Evolutionary conservation across 2,329 filamentous ascomycete genomes (phyloP), one percentile per base, ranked within the genome.

Genomic region (Hypoxylon sp.): DNA sequence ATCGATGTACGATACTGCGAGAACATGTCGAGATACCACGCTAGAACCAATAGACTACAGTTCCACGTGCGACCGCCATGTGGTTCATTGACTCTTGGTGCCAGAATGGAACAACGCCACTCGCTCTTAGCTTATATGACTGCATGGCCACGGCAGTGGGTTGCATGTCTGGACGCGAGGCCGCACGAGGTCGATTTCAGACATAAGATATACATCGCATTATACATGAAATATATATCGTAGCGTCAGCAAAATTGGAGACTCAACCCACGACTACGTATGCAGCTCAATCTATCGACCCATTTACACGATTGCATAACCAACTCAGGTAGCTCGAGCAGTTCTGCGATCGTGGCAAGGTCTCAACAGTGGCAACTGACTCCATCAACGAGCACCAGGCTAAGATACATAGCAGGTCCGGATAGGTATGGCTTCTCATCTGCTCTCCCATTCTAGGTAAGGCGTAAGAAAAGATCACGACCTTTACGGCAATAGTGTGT

Each of bases 31-130:
- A 62, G 44, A 57, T 39, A 41, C 47, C 24, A 50, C 39, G 53
- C 49, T 57, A 60, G 55, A 48, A 46, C 65, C 65, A 67, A 67
- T 67, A 59, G 52, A 46, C 62, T 59, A 55, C 30, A 44, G 51
- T 67, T 65, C 65, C 65, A 67, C 62, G 65, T 67, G 65, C 56
- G 56, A 56, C 26, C 55, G 65, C 65, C 65, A 67, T 67, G 65
- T 67, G 65, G 65, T 67, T 67, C 65, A 59, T 65, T 51, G 37
- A 60, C 41, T 32, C 51, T 41, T 65, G 56, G 52, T 62, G 65
- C 48, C 58, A 59, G 51, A 67, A 60, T 44, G 62, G 62, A 62
- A 65, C 47, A 41, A 43, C 56, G 56, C 62, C 62, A 65, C 58
- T 50, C 15, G 55, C 57, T 39, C 48, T 51, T 61, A 53, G 58